Evolutionary conservation across 192 early-diverging fungal species (phyloP).

Genomic region (Coemansia sp.): DNA sequence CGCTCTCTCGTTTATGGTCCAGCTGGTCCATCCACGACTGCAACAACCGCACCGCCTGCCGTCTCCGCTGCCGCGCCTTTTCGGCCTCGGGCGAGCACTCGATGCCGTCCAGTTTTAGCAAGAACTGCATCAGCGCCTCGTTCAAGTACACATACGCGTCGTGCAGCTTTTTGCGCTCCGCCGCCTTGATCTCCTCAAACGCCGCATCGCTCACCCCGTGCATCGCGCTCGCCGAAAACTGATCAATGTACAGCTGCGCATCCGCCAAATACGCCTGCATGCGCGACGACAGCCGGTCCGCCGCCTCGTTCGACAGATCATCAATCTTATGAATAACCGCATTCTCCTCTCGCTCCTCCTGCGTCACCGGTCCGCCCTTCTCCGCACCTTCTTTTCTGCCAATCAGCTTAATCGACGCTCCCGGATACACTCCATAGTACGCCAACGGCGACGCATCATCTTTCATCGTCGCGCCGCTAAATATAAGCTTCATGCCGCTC

Average conservation of each 20-base stretch:
- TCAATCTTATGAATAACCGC: slow-evolving; percentile 52
- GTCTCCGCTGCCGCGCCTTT: slow-evolving; percentile 67
- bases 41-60: slow-evolving; percentile 67
- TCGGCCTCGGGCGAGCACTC: slow-evolving; percentile 68
- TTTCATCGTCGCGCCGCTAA: slow-evolving; percentile 74
- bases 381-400: slow-evolving; percentile 57
- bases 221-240: slow-evolving; percentile 37
- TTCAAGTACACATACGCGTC: slow-evolving; percentile 66
- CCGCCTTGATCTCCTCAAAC: slow-evolving; percentile 38
- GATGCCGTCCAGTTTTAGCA: slow-evolving; percentile 76
- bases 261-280: slow-evolving; percentile 53
- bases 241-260: slow-evolving; percentile 51
- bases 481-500: slow-evolving; percentile 70
- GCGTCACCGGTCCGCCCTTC: slow-evolving; percentile 30
- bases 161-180: slow-evolving; percentile 62
- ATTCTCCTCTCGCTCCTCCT: slow-evolving; percentile 51
- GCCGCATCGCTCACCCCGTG: slow-evolving; percentile 39
- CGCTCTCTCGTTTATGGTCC: slow-evolving; percentile 66
- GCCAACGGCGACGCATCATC: slow-evolving; percentile 69
- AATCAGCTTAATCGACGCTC: slow-evolving; percentile 72
- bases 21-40: slow-evolving; percentile 77
- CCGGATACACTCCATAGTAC: slow-evolving; percentile 71
- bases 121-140: slow-evolving; percentile 76
- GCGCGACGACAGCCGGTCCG: slow-evolving; percentile 46
- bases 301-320: slow-evolving; percentile 44